Base-by-base conservation (phyloP, 768 basidiomycete genomes). In the Mycena belliarum region DNA sequence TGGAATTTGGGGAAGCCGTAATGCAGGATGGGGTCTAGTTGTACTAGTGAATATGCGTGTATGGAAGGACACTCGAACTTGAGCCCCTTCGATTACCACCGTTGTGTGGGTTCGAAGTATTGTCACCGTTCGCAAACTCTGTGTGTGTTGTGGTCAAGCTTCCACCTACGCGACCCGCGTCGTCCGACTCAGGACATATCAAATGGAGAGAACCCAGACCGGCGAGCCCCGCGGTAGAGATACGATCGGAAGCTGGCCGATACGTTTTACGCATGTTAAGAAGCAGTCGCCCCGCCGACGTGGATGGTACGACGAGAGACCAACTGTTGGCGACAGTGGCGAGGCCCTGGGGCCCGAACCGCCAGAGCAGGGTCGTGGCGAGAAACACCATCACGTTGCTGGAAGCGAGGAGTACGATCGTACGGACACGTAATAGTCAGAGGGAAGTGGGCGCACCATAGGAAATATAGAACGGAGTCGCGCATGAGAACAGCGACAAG, bases 251-350 rank as follows among this genome's bases (percentile, higher is more conserved):
- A 1, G 50, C 23, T 5, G 61, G 53, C 28, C 38, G 33, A 28
- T 55, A 43, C 23, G 52, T 48, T 11, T 23, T 51, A 21, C 57
- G 57, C 49, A 63, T 59, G 33, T 56, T 59, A 16, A 63, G 57
- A 12, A 63, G 57, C 28, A 63, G 57, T 9, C 61, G 48, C 8
- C 57, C 54, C 1, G 61, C 57, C 21, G 61, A 63, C 18, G 61
- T 56, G 8, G 61, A 55, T 6, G 58, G 62, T 12, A 63, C 58
- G 24, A 63, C 62, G 15, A 63, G 51, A 2, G 58, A 59, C 62
- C 62, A 63, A 49, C 58, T 59, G 42, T 49, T 63, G 11, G 62
- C 62, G 20, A 63, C 46, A 7, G 58, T 63, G 0, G 62, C 62
- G 47, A 63, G 58, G 7, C 32, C 41, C 10, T 48, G 33, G 16